phyloP scores from a whole-genome alignment of 2,329 filamentous ascomycete genomes.

The Orbilia quercus region DNA sequence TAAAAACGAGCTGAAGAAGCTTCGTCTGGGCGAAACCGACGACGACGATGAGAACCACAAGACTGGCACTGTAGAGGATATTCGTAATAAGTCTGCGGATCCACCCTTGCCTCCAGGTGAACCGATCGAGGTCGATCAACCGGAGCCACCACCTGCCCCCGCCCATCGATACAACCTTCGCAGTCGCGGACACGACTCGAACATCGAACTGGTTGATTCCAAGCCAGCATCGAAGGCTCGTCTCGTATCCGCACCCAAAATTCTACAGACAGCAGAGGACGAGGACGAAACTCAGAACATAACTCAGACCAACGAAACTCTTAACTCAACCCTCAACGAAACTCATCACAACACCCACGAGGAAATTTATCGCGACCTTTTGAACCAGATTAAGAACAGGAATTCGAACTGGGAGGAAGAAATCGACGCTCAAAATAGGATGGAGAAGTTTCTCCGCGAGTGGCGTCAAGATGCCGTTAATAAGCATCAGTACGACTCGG shows the following conservation, averaged over 20 bases:
- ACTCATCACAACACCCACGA: too few species aligned
- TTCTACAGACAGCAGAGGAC: too few species aligned
- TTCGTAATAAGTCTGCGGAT: slow-evolving; percentile 8
- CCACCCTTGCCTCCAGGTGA: too few species aligned
- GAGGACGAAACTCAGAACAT: too few species aligned
- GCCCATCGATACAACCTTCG: slow-evolving; percentile 27
- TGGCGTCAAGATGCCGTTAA: slow-evolving; percentile 97
- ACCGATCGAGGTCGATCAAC: too few species aligned
- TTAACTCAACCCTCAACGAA: too few species aligned
- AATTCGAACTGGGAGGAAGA: slow-evolving; percentile 7
- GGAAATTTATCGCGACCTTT: too few species aligned
- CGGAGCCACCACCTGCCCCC: slow-evolving; percentile 17
- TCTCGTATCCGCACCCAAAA: too few species aligned
- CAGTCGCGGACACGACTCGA: background rate
- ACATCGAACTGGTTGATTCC: background rate
- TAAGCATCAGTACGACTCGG: slow-evolving; percentile 94
- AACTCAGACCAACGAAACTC: too few species aligned
- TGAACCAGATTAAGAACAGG: background rate
- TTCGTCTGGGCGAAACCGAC: background rate
- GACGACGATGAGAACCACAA: slow-evolving; percentile 1
- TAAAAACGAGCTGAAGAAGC: background rate
- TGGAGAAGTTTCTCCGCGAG: slow-evolving; percentile 92
- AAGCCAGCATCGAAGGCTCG: background rate
- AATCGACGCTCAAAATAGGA: slow-evolving; percentile 62
- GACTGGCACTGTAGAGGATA: background rate